phyloP scores from a whole-genome alignment of 75 land plant species.

The Pinus albicaulis region DNA sequence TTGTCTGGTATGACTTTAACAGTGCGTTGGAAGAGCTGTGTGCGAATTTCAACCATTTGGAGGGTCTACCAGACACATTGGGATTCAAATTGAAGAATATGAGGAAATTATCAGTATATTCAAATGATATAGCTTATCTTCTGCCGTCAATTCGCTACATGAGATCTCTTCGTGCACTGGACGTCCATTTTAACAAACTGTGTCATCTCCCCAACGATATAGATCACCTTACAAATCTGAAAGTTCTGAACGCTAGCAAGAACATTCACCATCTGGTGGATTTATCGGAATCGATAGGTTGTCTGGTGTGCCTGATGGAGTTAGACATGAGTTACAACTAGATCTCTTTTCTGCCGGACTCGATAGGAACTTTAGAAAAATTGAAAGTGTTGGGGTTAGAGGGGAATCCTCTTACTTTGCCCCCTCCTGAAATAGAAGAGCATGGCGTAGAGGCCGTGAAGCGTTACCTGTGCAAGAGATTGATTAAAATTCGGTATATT shows the following conservation, averaged over 20 bases:
- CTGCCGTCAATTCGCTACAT: conserved; percentile 59
- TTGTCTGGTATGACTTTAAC: background rate
- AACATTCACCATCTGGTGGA: conserved; percentile 55
- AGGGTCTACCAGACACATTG: conserved; percentile 46
- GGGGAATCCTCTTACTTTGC: conserved; percentile 65
- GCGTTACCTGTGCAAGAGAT: conserved; percentile 25
- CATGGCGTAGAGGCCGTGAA: conserved; percentile 48
- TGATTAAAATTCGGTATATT: no score
- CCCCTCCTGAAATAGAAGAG: conserved; percentile 65
- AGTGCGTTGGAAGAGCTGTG: conserved; percentile 47
- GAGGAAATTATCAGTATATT: conserved; percentile 61
- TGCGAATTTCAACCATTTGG: conserved; percentile 61
- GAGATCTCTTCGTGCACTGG: conserved; percentile 50
- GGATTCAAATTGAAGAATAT: conserved; percentile 56
- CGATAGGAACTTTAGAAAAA: conserved; percentile 62
- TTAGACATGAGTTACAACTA: conserved; percentile 63
- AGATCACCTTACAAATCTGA: conserved; percentile 61
- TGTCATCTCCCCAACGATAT: conserved; percentile 58
- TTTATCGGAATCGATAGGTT: conserved; percentile 63
- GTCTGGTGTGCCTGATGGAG: conserved; percentile 43
- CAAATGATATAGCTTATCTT: conserved; percentile 59
- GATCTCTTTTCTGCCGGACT: conserved; percentile 49
- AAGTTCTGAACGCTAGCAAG: conserved; percentile 62
- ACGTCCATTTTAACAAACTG: conserved; percentile 77
- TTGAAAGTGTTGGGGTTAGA: conserved; percentile 55